Conservation (phyloP, 805 yeast genomes). For the Alloascoidea hylecoeti region DNA sequence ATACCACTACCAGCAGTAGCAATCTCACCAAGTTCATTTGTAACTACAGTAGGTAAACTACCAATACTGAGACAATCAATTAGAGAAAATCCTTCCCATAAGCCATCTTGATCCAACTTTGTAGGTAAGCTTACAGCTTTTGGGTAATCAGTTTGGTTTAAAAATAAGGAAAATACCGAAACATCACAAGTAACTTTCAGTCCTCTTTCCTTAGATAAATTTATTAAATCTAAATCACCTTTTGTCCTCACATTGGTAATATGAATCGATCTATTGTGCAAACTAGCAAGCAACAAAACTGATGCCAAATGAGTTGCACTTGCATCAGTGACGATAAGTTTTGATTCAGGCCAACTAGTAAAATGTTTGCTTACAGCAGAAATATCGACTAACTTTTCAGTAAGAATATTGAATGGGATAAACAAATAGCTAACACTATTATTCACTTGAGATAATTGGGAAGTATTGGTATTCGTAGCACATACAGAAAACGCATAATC, state of each 20-base stretch:
- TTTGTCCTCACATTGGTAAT: constrained; percentile 72
- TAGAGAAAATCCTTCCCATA: constrained; percentile 62
- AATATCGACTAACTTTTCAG: constrained; percentile 42
- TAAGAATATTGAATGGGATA: constrained; percentile 66
- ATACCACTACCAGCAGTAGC: constrained; percentile 65
- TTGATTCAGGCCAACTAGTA: constrained; percentile 68
- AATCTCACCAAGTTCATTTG: constrained; percentile 46
- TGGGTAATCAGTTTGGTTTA: constrained; percentile 51
- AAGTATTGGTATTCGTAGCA: constrained; percentile 59
- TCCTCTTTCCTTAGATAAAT: constrained; percentile 73
- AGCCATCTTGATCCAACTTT: constrained; percentile 61
- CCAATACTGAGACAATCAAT: constrained; percentile 88
- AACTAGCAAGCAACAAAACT: constrained; percentile 73
- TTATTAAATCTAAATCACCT: constrained; percentile 73
- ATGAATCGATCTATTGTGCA: constrained; percentile 76
- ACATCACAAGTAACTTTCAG: constrained; percentile 85
- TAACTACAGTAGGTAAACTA: constrained; percentile 56
- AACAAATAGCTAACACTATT: constrained; percentile 63
- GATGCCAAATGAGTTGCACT: constrained; percentile 89
- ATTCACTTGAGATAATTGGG: constrained; percentile 46
- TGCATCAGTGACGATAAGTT: constrained; percentile 88
- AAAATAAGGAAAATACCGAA: constrained; percentile 63
- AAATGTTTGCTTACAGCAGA: constrained; percentile 71
- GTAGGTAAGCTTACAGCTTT: constrained; percentile 67
- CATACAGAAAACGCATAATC: constrained; percentile 78